Evolutionary conservation across 2,329 filamentous ascomycete species (phyloP), one percentile per base, ranked within the genome.

Genomic region (Alternaria sp.): DNA sequence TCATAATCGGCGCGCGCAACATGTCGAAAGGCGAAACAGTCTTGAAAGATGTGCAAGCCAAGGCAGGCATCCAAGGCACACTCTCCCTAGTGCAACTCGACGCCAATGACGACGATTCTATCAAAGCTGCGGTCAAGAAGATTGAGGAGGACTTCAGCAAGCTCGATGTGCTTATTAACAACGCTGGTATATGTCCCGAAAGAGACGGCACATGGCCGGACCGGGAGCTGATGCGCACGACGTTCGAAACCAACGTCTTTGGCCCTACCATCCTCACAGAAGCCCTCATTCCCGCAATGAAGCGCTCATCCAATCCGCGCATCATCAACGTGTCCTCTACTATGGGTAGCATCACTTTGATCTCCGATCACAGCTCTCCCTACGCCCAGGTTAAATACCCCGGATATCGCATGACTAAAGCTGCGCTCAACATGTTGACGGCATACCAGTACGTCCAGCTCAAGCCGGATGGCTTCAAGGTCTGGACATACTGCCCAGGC

Each of bases 131-230:
- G 10, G 72, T 75, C 41, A 74, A 78, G 60, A 72, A 72, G 26
- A 65, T 80, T 18, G 71, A 67, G 60, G 43, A 71, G 10, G 70
- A 74, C 5, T 77, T 70, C 28, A 70, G 68, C 41, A 69, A 63
- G n/a, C 86, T 97, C 72, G 92, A 96, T 81, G 92, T 96, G 60
- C 82, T 97, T 43, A 82, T 97, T 83, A 96, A 97, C 85, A 96
- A 96, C 79, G 93, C 94, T 28, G 93, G 92, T 18, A 80, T 87
- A 5, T 79, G 82, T 21, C 45, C 43, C 6, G 63, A 72, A 7
- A 54, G 44, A 15, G 53, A 61, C 4, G 58, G 26, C 2, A 37
- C 55, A 30, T 71, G 65, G 64, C 55, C 62, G 4, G 49, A 61
- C 11, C 75, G 75, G 14, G 64, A 66, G 0, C 44, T 41, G 9